Base-by-base conservation (phyloP, 148 eudicot genomes). In the Nepenthes gracilis region DNA sequence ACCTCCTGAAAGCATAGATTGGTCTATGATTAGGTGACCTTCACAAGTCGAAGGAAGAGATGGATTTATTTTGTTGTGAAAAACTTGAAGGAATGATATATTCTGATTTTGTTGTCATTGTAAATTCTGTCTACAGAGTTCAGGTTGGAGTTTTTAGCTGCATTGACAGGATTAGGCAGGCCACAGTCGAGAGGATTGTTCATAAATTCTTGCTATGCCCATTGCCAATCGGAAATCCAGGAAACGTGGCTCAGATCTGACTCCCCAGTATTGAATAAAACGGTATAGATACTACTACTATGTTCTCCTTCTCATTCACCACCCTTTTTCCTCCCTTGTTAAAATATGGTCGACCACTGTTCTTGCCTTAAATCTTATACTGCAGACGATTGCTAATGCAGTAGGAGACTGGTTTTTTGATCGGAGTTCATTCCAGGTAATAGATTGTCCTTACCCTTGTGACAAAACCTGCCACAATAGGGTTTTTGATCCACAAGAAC, bases 381-480 rank as follows among this genome's bases (percentile, higher is more conserved):
- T 71, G 72, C 92, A 94, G 99, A 70, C 81, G 59, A 89, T 94
- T 70, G 89, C 92, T 43, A 72, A 79, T 58, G 92, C 99, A 50
- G 86, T 86, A 58, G 97, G 86, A 66, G 90, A 84, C 51, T 94
- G 99, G 99, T 94, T 75, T 58, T 84, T 71, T 54, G 88, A 85
- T 65, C 71, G 86, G 9, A 77, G 70, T 47, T 72, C 82, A 0
- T 83, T 94, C 66, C 87, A 89, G 62, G 72, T 68, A 76, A 85
- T 89, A 9, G 99, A 89, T 65, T 89, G 99, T 55, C 80, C 99
- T 59, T 94, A 86, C 64, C 97, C 99, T 43, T 89, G 99, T 60
- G 87, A 94, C 71, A 72, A 73, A 60, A 81, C 81, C 33, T 94
- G 99, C 62, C 85, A 81, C 36, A 86, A 84, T 64, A 81, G 82